Evolutionary conservation across 257 asterid species (phyloP), one percentile per base, ranked within the genome.

Genomic region (Cordia subcordata): DNA sequence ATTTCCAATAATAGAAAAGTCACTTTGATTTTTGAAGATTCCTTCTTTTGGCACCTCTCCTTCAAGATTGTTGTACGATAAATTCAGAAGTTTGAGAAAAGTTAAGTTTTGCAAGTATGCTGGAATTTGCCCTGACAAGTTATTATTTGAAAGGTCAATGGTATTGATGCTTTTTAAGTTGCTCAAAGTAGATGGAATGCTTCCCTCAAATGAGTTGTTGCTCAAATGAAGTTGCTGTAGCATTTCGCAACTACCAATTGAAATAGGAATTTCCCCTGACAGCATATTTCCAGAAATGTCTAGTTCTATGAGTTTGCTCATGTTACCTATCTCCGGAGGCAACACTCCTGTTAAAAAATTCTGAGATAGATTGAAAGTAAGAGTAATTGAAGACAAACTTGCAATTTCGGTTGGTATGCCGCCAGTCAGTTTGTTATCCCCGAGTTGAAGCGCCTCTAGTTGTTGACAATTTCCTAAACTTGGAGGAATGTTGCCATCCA

Each of bases 1-100:
- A 35, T 71, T 75, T 53, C 75, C 72, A 11, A 21, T n/a, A 15
- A 75, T 15, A 5, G 61, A 54, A 19, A 59, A 11, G 4, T 21
- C 47, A 56, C 63, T 71, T 14, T 59, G 47, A 60, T 71, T 67
- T 5, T 39, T n/a, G 16, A 66, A 67, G 38, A 38, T 11, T 13
- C 77, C 68, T 4, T 42, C 47, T 42, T 42, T 4, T 42, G 76
- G 70, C 13, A 70, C 62, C 17, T 20, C 61, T 1, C 74, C 77
- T 12, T 66, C 65, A 3, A 67, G 54, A n/a, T 23, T 20, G 44
- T 71, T 75, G 33, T 49, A 67, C 15, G 77, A 71, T 51, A 68
- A 38, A 12, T 68, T 63, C n/a, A 68, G n/a, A 21, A 60, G 5
- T 14, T 56, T 13, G 21, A 61, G 17, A n/a, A 57, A 12, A 23